Conservation (phyloP, 1,284 basidiomycete species). For the Uromyces viciae-fabae region DNA sequence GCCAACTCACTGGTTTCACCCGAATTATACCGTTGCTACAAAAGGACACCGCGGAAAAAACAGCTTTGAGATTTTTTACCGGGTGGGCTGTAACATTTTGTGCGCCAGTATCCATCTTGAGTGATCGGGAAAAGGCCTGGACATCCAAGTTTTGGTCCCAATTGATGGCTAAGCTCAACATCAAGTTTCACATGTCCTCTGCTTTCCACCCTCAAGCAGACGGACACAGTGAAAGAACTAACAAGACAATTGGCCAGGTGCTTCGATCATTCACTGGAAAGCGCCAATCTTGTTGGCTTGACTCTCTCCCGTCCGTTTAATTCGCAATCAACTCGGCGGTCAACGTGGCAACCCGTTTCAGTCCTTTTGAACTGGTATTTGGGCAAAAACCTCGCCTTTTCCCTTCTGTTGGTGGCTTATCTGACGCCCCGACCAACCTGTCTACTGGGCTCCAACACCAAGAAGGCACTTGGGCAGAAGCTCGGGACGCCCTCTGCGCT, state of each 20-base stretch:
- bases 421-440: background rate
- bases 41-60: background rate
- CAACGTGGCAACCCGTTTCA: background rate
- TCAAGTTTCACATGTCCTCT: background rate
- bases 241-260: too few relatives aligned
- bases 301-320: slow-evolving; percentile 21
- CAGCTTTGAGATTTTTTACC: background rate
- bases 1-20: background rate
- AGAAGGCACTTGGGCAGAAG: background rate
- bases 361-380: too few relatives aligned
- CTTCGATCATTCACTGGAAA: too few relatives aligned
- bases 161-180: slow-evolving; percentile 3
- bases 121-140: slow-evolving; percentile 47
- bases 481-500: background rate
- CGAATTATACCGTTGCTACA: background rate
- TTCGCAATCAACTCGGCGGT: slow-evolving; percentile 8
- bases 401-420: background rate
- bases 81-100: background rate
- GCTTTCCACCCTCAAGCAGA: slow-evolving; percentile 16
- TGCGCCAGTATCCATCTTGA: background rate
- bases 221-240: slow-evolving; percentile 1
- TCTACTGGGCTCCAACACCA: background rate
- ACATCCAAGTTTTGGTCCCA: slow-evolving; percentile 50
- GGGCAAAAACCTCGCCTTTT: background rate
- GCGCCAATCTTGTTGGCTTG: too few relatives aligned